Percentiles rank a stretch among this genome's conserved stretches.
Evolutionary conservation across 2,329 filamentous ascomycete genomes (phyloP).

Genomic region (Aspergillus arachidicola): DNA sequence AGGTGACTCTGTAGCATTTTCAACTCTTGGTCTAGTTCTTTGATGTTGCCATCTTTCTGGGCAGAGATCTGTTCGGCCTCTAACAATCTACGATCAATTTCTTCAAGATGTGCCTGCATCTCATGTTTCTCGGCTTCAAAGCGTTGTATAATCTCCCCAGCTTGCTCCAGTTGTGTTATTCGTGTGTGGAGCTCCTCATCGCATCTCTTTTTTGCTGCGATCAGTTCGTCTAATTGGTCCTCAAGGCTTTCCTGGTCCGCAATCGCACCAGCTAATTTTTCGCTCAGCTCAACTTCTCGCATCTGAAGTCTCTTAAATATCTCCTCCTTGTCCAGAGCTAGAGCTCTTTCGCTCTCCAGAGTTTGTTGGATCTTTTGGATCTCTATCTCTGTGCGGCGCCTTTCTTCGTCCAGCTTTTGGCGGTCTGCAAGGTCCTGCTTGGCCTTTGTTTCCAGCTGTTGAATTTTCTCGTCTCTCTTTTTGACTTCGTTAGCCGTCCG

Average conservation of each 20-base stretch:
- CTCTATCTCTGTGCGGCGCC: slow-evolving; percentile 82
- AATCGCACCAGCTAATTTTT: slow-evolving; percentile 88
- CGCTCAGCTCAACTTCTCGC: slow-evolving; percentile 87
- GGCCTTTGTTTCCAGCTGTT: slow-evolving; percentile 82
- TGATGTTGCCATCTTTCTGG: slow-evolving; percentile 74
- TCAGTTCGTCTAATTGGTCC: slow-evolving; percentile 85
- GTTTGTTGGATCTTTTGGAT: slow-evolving; percentile 90
- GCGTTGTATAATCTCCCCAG: slow-evolving; percentile 79
- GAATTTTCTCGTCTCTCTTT: slow-evolving; percentile 91
- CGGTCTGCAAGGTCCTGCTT: slow-evolving; percentile 72
- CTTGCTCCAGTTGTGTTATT: slow-evolving; percentile 84
- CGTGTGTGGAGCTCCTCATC: slow-evolving; percentile 82
- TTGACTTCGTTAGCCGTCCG: slow-evolving; percentile 92
- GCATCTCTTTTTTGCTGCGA: slow-evolving; percentile 84
- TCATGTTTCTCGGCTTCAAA: slow-evolving; percentile 85
- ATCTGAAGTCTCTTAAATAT: slow-evolving; percentile 96
- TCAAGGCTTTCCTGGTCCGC: slow-evolving; percentile 94
- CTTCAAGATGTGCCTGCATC: slow-evolving; percentile 66
- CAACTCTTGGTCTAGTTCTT: slow-evolving; percentile 77
- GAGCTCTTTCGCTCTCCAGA: slow-evolving; percentile 90
- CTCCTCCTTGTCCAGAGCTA: slow-evolving; percentile 96
- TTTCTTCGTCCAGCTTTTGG: slow-evolving; percentile 84
- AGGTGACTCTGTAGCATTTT: slow-evolving; percentile 91
- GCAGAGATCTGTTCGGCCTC: slow-evolving; percentile 72
- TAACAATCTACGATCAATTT: slow-evolving; percentile 71